Conservation (phyloP, 805 yeast genomes). For the Candida berthetii region DNA sequence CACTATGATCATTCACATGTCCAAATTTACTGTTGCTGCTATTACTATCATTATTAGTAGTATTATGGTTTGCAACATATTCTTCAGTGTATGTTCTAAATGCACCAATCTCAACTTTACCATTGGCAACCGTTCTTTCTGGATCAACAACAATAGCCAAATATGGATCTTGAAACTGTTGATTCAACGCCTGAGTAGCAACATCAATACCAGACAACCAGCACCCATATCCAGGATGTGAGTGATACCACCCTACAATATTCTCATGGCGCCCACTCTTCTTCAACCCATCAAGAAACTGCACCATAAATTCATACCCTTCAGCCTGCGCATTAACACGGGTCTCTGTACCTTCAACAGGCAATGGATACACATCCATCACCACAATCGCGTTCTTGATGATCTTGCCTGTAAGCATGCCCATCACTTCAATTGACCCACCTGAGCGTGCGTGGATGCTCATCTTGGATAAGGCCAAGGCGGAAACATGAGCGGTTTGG, state of each 20-base stretch:
- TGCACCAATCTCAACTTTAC: conserved; percentile 80
- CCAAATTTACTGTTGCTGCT: conserved; percentile 6
- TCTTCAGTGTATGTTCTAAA: conserved; percentile 61
- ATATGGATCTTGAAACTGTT: conserved; percentile 86
- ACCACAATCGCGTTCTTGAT: conserved; percentile 52
- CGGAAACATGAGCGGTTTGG: conserved; percentile 55
- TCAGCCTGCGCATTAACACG: conserved; percentile 92
- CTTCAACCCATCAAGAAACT: conserved; percentile 56
- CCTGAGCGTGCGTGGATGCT: conserved; percentile 76
- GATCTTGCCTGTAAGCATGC: conserved; percentile 82
- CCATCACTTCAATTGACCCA: conserved; percentile 90
- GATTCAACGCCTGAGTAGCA: conserved; percentile 79
- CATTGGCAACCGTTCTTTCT: conserved; percentile 52
- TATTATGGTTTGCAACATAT: conserved; percentile 9
- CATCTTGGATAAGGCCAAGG: conserved; percentile 72
- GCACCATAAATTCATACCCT: conserved; percentile 93
- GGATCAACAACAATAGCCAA: conserved; percentile 89
- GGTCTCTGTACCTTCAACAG: conserved; percentile 95
- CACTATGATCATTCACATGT: background rate
- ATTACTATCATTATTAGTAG: conserved; percentile 5
- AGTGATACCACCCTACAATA: conserved; percentile 97
- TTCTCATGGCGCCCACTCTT: conserved; percentile 49
- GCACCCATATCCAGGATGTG: conserved; percentile 98
- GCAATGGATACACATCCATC: conserved; percentile 78
- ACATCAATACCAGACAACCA: conserved; percentile 95